A percentile compares a stretch with the other conserved stretches of the same genome.
Evolutionary conservation across 331 rosid species (phyloP).

Genomic region (Telfairia occidentalis): DNA sequence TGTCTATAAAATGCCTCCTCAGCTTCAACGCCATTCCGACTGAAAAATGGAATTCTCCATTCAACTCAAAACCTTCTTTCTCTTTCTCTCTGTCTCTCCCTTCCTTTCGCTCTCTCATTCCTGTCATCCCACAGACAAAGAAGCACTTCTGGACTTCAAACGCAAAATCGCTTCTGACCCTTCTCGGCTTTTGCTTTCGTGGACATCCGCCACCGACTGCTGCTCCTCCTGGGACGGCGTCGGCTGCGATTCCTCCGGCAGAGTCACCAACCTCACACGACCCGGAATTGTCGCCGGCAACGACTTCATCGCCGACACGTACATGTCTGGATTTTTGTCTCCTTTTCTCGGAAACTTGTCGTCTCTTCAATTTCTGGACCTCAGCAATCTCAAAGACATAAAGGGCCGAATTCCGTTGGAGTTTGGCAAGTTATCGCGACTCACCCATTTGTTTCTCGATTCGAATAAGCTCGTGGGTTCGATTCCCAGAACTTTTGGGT

Average conservation of each 20-base stretch:
- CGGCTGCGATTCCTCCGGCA: slow-evolving; percentile 27
- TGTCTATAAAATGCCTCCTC: not conserved
- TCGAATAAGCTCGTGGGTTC: slow-evolving; percentile 36
- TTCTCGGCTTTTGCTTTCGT: slow-evolving; percentile 31
- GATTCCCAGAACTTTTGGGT: slow-evolving; percentile 21
- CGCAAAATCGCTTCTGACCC: slow-evolving; percentile 39
- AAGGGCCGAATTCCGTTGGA: slow-evolving; percentile 45
- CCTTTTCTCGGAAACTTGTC: slow-evolving; percentile 60
- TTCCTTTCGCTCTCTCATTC: slow-evolving; percentile 18
- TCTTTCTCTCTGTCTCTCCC: not conserved
- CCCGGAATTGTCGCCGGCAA: slow-evolving; percentile 19
- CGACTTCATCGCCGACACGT: slow-evolving; percentile 33
- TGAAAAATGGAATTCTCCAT: slow-evolving; percentile 5
- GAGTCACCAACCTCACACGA: slow-evolving; percentile 38
- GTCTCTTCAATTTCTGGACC: slow-evolving; percentile 31
- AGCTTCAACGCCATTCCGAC: not conserved
- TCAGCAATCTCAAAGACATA: slow-evolving; percentile 35
- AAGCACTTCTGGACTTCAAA: slow-evolving; percentile 49
- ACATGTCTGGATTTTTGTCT: slow-evolving; percentile 39
- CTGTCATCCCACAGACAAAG: slow-evolving; percentile 36
- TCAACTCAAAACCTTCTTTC: slow-evolving; percentile 11
- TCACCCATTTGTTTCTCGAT: slow-evolving; percentile 34
- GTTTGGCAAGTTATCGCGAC: slow-evolving; percentile 26
- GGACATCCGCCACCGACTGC: slow-evolving; percentile 44
- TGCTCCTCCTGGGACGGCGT: slow-evolving; percentile 41